phyloP scores from a whole-genome alignment of 805 yeast species.

The Candida montana region DNA sequence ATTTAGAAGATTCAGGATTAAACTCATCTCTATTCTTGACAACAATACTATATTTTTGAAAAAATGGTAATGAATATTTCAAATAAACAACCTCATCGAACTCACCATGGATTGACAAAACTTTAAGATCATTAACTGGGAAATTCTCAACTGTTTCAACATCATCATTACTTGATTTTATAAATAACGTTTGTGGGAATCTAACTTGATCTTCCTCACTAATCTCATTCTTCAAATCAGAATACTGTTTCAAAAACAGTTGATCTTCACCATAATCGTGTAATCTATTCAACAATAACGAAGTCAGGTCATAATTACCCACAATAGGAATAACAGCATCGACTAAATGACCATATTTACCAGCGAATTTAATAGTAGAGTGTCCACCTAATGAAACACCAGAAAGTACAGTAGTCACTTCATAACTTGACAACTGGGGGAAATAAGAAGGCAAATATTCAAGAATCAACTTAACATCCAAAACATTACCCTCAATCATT shows the following conservation, averaged over 20 bases:
- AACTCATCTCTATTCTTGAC: constrained; percentile 1
- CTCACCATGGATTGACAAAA: constrained; percentile 20
- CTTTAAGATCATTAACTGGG: constrained; percentile 7
- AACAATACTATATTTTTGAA: constrained; percentile 2
- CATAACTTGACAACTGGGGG: constrained; percentile 6
- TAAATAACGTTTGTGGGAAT: constrained; percentile 7
- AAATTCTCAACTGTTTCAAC: constrained; percentile 9
- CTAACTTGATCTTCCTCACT: not conserved
- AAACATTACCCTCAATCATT: constrained; percentile 15
- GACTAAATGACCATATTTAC: constrained; percentile 10
- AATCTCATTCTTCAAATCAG: not conserved
- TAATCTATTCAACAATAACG: constrained; percentile 15
- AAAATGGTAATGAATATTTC: constrained; percentile 12
- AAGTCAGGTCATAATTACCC: constrained; percentile 19
- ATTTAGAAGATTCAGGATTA: not conserved
- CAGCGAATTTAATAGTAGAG: constrained; percentile 13
- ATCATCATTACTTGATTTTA: constrained; percentile 14
- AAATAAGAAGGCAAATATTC: constrained; percentile 15
- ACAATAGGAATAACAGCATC: constrained; percentile 20
- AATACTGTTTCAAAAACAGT: constrained; percentile 1
- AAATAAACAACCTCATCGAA: constrained; percentile 13
- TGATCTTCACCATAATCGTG: not conserved
- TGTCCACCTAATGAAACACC: constrained; percentile 26
- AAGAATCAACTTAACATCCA: constrained; percentile 15
- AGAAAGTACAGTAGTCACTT: constrained; percentile 6